A percentile compares a stretch with the other conserved stretches of the same genome.
Evolutionary conservation across 192 early-diverging fungal genomes (phyloP).

Genomic region (Coemansia sp.): DNA sequence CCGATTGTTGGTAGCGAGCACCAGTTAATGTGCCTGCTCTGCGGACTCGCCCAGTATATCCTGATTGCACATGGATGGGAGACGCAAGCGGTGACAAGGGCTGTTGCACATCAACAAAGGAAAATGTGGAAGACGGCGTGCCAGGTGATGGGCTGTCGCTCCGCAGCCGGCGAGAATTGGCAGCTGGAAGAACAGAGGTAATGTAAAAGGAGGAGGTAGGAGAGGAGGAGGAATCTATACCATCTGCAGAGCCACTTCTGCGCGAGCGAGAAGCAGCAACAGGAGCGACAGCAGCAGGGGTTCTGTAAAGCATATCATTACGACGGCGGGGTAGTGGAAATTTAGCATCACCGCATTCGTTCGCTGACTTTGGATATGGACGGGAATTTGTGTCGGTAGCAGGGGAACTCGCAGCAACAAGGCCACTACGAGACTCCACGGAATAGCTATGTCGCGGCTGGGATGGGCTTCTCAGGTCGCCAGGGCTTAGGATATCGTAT

Average conservation of each 20-base stretch:
- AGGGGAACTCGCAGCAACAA: neutral
- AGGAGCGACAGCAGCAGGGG: slow-evolving; percentile 6
- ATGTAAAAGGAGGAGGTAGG: slow-evolving; percentile 1
- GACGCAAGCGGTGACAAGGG: slow-evolving; percentile 20
- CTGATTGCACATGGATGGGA: neutral
- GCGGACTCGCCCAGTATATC: slow-evolving; percentile 22
- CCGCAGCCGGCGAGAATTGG: neutral
- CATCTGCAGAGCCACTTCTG: slow-evolving; percentile 15
- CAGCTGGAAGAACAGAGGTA: slow-evolving; percentile 16
- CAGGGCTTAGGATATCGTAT: slow-evolving; percentile 32
- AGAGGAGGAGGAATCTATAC: slow-evolving; percentile 6
- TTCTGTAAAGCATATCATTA: slow-evolving; percentile 22
- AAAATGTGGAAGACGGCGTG: slow-evolving; percentile 31
- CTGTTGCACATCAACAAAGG: slow-evolving; percentile 26
- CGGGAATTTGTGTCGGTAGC: neutral
- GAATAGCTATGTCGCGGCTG: slow-evolving; percentile 4
- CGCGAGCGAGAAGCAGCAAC: slow-evolving; percentile 10
- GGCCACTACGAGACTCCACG: neutral
- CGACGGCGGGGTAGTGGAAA: slow-evolving; percentile 29
- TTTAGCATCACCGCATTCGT: slow-evolving; percentile 6
- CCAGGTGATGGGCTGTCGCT: slow-evolving; percentile 14
- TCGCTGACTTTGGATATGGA: neutral
- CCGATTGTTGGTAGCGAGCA: slow-evolving; percentile 12
- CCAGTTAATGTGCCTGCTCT: slow-evolving; percentile 28
- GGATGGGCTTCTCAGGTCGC: slow-evolving; percentile 15